Evolutionary conservation across 176 grass and related monocot species (phyloP).

Genomic region (Carex kokanica): DNA sequence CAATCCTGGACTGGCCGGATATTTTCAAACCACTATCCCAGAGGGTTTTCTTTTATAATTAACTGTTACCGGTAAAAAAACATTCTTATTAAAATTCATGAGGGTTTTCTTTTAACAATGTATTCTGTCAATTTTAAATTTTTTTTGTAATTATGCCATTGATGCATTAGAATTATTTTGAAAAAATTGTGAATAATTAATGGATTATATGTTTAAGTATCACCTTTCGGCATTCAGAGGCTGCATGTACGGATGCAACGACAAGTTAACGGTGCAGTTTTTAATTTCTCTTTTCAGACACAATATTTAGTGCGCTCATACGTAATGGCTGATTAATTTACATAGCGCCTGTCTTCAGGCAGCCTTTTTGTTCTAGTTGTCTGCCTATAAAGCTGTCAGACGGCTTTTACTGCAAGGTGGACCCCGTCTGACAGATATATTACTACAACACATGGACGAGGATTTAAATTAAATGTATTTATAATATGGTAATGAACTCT

Average conservation of each 20-base stretch:
- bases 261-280: neutral
- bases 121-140: neutral
- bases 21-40: too few relatives aligned
- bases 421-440: neutral
- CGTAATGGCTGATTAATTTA: conserved; percentile 12
- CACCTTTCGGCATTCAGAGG: neutral
- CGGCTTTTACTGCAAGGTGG: neutral
- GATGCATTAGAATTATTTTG: neutral
- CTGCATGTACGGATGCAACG: too few relatives aligned
- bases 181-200: neutral
- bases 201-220: neutral
- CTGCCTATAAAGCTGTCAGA: conserved; percentile 8
- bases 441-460: neutral
- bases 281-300: neutral
- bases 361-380: conserved; percentile 4
- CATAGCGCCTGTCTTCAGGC: conserved; percentile 11
- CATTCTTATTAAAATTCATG: neutral
- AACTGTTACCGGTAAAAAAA: neutral
- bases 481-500: too few relatives aligned
- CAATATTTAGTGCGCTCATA: conserved; percentile 26
- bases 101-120: neutral
- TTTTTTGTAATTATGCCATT: neutral
- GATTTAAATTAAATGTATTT: neutral
- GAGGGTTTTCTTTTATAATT: too few relatives aligned
- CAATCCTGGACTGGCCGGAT: too few relatives aligned